Percentiles rank a stretch among this genome's conserved stretches.
phyloP scores from a whole-genome alignment of 2,329 filamentous ascomycete species.

The Clarireedia sp. region DNA sequence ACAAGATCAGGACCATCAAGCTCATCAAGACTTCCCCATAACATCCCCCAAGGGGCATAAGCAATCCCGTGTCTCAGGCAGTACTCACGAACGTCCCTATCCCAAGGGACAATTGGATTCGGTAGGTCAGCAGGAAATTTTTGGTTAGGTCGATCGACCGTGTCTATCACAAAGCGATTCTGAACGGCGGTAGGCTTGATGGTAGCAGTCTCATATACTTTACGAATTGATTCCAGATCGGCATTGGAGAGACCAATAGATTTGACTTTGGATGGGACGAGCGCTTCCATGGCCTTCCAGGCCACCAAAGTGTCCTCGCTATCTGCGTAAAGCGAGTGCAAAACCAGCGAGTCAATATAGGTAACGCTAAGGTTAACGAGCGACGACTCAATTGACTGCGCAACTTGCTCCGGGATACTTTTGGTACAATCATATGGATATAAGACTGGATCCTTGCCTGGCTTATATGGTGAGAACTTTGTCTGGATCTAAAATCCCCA shows the following conservation, averaged over 20 bases:
- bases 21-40: no score
- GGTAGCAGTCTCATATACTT: neutral
- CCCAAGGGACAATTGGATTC: no score
- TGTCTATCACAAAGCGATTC: neutral
- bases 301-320: conserved; percentile 49
- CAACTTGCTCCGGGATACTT: conserved; percentile 56
- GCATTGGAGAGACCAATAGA: conserved; percentile 51
- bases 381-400: conserved; percentile 58
- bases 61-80: no score
- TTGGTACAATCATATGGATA: conserved; percentile 55
- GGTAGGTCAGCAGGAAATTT: no score
- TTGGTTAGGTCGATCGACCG: neutral
- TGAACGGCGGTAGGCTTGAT: neutral
- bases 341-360: conserved; percentile 51
- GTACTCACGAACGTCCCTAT: no score
- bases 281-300: conserved; percentile 58
- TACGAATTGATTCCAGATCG: neutral
- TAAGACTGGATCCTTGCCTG: conserved; percentile 51
- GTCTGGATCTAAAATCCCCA: conserved; percentile 56
- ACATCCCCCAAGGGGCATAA: no score
- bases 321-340: conserved; percentile 48
- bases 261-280: conserved; percentile 56
- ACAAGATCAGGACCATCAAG: no score
- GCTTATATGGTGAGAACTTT: conserved; percentile 54
- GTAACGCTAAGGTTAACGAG: conserved; percentile 40